Base-by-base conservation (phyloP, 345 rosid species). In the Cardamine occulta region DNA sequence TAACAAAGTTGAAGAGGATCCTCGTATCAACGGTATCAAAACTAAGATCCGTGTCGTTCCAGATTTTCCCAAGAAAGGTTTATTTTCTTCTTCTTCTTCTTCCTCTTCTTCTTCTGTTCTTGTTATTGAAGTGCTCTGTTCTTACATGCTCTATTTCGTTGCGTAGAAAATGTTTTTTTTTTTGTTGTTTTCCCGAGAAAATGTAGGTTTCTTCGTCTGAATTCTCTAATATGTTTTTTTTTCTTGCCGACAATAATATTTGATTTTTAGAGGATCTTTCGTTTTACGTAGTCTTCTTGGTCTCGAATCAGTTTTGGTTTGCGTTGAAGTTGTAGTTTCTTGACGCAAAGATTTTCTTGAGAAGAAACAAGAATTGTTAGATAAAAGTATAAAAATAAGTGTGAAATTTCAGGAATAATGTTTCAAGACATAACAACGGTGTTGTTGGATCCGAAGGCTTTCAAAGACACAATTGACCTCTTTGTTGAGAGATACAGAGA, bases 381-480 rank as follows among this genome's bases (percentile, higher is more conserved):
- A 14, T 66, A 1, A 11, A 21, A 12, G 6, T 39, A 13, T 6
- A 60, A 3, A 6, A 13, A 26, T n/a, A 40, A 15, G 39, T 21
- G 13, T 18, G 8, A 26, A 24, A 61, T 26, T 58, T 77, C 85
- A 96, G 98, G 98, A 60, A 93, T 93, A 23, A 93, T 90, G 97
- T 96, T 96, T 78, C 98, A 90, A 75, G 99, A 96, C 81, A 88
- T 96, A 74, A 93, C 99, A 28, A 89, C 98, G 23, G 89, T 93
- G 53, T 80, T 96, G 63, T 84, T 93, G 82, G 91, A 96, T 83
- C 91, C 94, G 19, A 80, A 86, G 72, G 93, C 96, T 13, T 96
- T 96, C 83, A 96, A 88, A 85, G 98, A 90, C 68, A 85, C 99
- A 26, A 76, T 96, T 69, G 98, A 93, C 76, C 71, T 96, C 80